phyloP scores from a whole-genome alignment of 2,329 filamentous ascomycete genomes.

The Sporothrix dimorphospora region DNA sequence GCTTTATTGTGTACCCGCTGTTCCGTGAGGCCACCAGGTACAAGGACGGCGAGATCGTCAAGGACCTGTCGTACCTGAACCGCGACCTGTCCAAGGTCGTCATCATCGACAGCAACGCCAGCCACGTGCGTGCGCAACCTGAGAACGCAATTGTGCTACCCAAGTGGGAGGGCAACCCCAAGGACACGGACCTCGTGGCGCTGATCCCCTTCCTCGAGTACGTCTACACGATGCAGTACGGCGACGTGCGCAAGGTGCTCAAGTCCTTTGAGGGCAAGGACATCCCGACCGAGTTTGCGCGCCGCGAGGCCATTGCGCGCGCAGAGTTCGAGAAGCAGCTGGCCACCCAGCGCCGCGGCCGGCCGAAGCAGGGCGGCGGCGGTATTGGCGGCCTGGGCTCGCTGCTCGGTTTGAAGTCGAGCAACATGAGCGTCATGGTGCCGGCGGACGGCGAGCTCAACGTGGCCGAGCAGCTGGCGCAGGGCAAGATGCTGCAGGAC shows the following conservation, averaged over 20 bases:
- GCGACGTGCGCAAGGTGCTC: slow-evolving; percentile 82
- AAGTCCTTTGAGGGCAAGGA: slow-evolving; percentile 87
- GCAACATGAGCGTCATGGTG: slow-evolving; percentile 64
- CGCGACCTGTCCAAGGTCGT: slow-evolving; percentile 94
- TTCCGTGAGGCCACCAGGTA: slow-evolving; percentile 98
- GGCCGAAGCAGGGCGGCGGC: slow-evolving; percentile 50
- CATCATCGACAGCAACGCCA: slow-evolving; percentile 83
- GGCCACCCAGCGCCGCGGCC: slow-evolving; percentile 67
- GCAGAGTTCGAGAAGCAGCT: slow-evolving; percentile 82
- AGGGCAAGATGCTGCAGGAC: slow-evolving; percentile 97
- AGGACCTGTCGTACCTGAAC: slow-evolving; percentile 98
- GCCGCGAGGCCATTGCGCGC: slow-evolving; percentile 81
- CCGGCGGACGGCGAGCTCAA: slow-evolving; percentile 68
- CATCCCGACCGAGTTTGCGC: slow-evolving; percentile 88
- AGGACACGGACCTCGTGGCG: slow-evolving; percentile 83
- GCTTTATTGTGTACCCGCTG: slow-evolving; percentile 91
- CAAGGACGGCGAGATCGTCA: slow-evolving; percentile 93
- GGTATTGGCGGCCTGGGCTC: slow-evolving; percentile 71
- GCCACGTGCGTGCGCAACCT: slow-evolving; percentile 86
- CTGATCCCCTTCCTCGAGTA: slow-evolving; percentile 98
- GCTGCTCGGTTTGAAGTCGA: slow-evolving; percentile 76
- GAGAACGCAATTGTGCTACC: slow-evolving; percentile 92
- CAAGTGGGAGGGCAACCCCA: slow-evolving; percentile 83
- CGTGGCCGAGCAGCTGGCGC: slow-evolving; percentile 74
- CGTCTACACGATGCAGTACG: slow-evolving; percentile 88